Conservation (phyloP, 1,284 basidiomycete species). For the Anthracocystis setariae region DNA sequence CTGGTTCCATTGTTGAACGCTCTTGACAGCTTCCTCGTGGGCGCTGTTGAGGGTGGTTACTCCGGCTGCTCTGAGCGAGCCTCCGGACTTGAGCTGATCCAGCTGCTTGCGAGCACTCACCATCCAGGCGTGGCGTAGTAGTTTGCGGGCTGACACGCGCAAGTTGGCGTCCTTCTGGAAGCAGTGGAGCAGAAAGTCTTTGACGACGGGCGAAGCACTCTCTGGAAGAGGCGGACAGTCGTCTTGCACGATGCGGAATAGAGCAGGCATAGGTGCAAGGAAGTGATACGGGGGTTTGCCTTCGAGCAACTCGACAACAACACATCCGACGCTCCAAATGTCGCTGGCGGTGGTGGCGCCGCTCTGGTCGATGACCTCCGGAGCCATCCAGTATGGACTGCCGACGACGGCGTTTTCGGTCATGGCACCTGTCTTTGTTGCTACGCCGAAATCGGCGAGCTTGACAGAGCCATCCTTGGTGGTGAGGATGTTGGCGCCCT, state of each 20-base stretch:
- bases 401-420: constrained; percentile 69
- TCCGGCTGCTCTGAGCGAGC: constrained; percentile 70
- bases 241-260: constrained; percentile 97
- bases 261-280: constrained; percentile 95
- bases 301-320: constrained; percentile 94
- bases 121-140: constrained; percentile 96
- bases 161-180: constrained; percentile 98
- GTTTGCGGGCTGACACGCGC: constrained; percentile 90
- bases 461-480: constrained; percentile 74
- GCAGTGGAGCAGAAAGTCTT: constrained; percentile 95
- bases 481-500: constrained; percentile 72
- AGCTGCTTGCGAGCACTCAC: constrained; percentile 81
- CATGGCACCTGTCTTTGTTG: constrained; percentile 49
- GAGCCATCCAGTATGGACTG: constrained; percentile 67
- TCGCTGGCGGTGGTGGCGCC: constrained; percentile 96
- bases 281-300: constrained; percentile 95
- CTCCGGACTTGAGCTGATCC: constrained; percentile 68
- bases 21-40: constrained; percentile 90
- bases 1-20: constrained; percentile 98
- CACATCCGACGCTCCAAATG: constrained; percentile 94
- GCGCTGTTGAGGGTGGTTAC: constrained; percentile 33
- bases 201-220: constrained; percentile 86
- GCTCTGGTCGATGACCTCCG: constrained; percentile 74
- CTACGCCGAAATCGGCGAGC: constrained; percentile 53
- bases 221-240: constrained; percentile 95